Evolutionary conservation across 2,329 filamentous ascomycete genomes (phyloP), one percentile per base, ranked within the genome.

Genomic region (Epichloe uncinata): DNA sequence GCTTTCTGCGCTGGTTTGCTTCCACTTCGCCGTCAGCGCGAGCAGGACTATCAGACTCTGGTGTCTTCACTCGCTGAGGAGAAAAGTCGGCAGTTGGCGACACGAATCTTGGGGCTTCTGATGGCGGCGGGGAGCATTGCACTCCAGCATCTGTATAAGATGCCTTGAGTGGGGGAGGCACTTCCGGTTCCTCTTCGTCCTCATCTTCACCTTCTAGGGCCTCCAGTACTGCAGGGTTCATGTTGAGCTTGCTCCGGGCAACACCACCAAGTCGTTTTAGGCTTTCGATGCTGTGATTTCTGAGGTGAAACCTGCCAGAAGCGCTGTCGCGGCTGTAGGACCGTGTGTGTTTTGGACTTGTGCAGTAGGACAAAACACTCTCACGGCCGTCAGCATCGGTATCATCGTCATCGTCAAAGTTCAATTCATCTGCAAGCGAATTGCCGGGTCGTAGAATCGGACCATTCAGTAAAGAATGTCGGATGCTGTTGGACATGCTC

Each of bases 371-470:
- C 45, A 81, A 58, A 15, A 73, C 72, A 53, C 79, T 84, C 50
- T 82, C 77, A 37, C 81, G 78, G 2, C 82, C 82, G 46, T 87
- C 84, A 42, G 83, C 77, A 54, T 90, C 82, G 36, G 85, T 84
- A 54, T 85, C 72, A 49, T 80, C 77, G 42, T 79, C 74, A 34
- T 90, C 87, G 50, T 91, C 86, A 54, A 95, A 85, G 54, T 87
- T 83, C 49, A 98, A 75, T 68, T 98, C 93, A 58, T 97, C 90
- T 0, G 93, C 93, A 40, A 98, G 73, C 54, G 85, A 95, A 52
- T 88, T 67, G 1, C 84, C 85, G 57, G 80, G 81, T 4, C 70
- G 61, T 60, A 82, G 84, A 18, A 70, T 67, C 9, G 70, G 65
- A 4, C 74, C 73, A 54, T 74, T 82, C 54, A 85, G 71, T 22